Conservation (phyloP, 257 asterid genomes). For the Solanum virginianum region DNA sequence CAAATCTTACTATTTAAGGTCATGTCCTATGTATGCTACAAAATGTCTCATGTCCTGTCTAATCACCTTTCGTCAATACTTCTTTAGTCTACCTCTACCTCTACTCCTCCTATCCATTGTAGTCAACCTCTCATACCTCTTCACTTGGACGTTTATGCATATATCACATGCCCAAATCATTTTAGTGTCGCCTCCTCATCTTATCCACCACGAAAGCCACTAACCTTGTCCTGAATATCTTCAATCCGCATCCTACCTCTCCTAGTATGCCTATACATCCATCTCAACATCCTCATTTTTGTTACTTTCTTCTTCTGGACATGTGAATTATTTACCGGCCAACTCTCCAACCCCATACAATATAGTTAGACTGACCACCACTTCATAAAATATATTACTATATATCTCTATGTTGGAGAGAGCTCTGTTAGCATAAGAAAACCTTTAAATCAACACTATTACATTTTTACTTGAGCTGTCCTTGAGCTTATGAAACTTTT, state of each 20-base stretch:
- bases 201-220: neutral
- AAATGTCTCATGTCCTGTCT: neutral
- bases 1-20: neutral
- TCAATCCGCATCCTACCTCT: neutral
- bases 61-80: neutral
- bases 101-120: neutral
- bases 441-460: neutral
- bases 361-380: neutral
- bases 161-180: neutral
- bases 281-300: neutral
- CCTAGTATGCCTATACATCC: neutral
- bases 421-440: neutral
- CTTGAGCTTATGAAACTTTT: neutral
- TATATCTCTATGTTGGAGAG: neutral
- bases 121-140: neutral
- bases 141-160: neutral
- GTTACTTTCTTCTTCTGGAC: neutral
- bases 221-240: neutral
- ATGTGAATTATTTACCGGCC: neutral
- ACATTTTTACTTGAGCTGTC: neutral
- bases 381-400: neutral
- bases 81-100: neutral
- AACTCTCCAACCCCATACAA: neutral
- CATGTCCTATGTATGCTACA: neutral
- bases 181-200: neutral